A percentile compares a stretch with the other conserved stretches of the same genome.
phyloP scores from a whole-genome alignment of 2,329 filamentous ascomycete species.

The Penicillium italicum region DNA sequence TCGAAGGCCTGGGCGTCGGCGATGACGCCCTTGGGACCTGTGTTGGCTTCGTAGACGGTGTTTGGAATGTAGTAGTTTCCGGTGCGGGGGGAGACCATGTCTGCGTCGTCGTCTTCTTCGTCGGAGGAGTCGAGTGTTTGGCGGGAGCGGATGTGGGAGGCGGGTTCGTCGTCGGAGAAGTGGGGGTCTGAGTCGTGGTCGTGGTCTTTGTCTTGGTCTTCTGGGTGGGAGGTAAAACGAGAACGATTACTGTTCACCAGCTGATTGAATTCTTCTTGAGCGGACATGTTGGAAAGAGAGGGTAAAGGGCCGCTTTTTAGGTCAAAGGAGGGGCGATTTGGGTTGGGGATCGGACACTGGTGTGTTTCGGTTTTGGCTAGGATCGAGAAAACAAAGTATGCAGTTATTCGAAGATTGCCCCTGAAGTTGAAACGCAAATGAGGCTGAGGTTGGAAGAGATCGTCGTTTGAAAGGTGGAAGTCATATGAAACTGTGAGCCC shows the following conservation, averaged over 20 bases:
- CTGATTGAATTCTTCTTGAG: constrained; percentile 48
- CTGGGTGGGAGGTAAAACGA: constrained; percentile 39
- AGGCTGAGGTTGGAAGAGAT: constrained; percentile 27
- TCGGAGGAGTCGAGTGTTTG: constrained; percentile 31
- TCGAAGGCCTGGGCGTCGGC: constrained; percentile 51
- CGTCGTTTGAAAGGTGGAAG: constrained; percentile 17
- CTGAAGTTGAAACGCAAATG: constrained; percentile 18
- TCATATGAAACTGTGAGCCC: constrained; percentile 20
- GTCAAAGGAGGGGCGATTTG: constrained; percentile 11
- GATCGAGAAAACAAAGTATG: not conserved
- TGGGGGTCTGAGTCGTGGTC: constrained; percentile 27
- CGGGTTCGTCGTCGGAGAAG: constrained; percentile 25
- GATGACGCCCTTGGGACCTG: constrained; percentile 51
- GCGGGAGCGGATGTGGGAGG: constrained; percentile 18
- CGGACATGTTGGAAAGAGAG: constrained; percentile 40
- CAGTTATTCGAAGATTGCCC: constrained; percentile 7
- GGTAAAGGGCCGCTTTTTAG: constrained; percentile 5
- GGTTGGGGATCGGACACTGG: constrained; percentile 1
- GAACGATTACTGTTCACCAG: constrained; percentile 40
- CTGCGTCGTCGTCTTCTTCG: constrained; percentile 24
- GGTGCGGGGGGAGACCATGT: constrained; percentile 36
- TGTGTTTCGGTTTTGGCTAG: not conserved
- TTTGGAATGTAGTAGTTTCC: constrained; percentile 44
- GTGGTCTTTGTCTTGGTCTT: constrained; percentile 45
- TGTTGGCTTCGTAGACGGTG: constrained; percentile 48